phyloP scores from a whole-genome alignment of 768 basidiomycete genomes.

The Nidularia pulvinata region DNA sequence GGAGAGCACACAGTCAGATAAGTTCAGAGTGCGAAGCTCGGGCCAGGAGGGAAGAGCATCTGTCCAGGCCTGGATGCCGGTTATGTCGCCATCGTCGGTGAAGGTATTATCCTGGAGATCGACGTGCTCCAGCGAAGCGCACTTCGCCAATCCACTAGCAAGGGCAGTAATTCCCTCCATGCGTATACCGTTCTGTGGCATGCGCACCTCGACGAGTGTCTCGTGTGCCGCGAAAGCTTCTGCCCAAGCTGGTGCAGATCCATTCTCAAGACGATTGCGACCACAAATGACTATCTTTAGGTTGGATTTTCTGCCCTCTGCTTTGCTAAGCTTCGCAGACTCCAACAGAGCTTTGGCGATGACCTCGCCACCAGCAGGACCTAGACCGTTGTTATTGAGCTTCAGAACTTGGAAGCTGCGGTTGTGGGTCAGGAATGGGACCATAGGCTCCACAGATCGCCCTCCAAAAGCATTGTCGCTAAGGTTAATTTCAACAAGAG shows the following conservation, averaged over 20 bases:
- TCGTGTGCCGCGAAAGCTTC: slow-evolving; percentile 86
- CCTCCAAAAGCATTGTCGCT: slow-evolving; percentile 98
- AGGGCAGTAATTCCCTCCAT: slow-evolving; percentile 88
- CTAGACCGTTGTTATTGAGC: slow-evolving; percentile 97
- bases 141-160: slow-evolving; percentile 71
- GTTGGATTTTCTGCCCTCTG: slow-evolving; percentile 67
- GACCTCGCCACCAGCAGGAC: slow-evolving; percentile 83
- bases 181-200: slow-evolving; percentile 98
- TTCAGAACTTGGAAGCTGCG: slow-evolving; percentile 81
- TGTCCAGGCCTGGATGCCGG: slow-evolving; percentile 58
- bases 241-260: slow-evolving; percentile 82
- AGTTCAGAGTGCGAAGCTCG: slow-evolving; percentile 72
- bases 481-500: slow-evolving; percentile 86
- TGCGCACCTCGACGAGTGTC: slow-evolving; percentile 79
- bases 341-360: slow-evolving; percentile 83
- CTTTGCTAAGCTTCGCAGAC: slow-evolving; percentile 69
- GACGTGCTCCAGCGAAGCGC: slow-evolving; percentile 65
- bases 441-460: slow-evolving; percentile 92
- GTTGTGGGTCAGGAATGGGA: slow-evolving; percentile 84
- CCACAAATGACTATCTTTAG: slow-evolving; percentile 88
- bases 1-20: slow-evolving; percentile 91
- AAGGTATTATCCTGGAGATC: slow-evolving; percentile 95
- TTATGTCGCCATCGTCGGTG: slow-evolving; percentile 53
- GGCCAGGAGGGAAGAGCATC: slow-evolving; percentile 71
- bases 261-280: slow-evolving; percentile 94